These are phyloP conservation scores for Schwanniomyces occidentalis DNA, from an alignment of 805 yeast species.

Conservation along the genomic window DNA sequence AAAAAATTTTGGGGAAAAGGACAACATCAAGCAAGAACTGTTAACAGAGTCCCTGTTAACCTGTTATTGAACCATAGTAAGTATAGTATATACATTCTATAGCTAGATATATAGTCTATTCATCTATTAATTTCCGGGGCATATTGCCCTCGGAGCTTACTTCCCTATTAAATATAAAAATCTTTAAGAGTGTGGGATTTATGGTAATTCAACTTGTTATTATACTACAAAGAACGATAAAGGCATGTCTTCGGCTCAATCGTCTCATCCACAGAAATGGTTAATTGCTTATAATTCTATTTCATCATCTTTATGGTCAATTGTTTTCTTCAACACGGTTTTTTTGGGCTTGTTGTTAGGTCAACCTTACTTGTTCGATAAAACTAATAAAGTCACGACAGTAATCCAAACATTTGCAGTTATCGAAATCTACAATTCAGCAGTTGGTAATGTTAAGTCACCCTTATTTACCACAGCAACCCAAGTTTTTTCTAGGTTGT, in stretches of 20 bases:
- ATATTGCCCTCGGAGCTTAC: no score
- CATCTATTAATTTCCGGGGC: no score
- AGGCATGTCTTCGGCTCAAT: no score
- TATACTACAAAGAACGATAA: no score
- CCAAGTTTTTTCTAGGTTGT: conserved; percentile 83
- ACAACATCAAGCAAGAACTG: no score
- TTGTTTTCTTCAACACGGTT: conserved; percentile 40
- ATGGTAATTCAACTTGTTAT: no score
- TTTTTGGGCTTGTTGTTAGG: conserved; percentile 45
- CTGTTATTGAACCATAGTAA: no score
- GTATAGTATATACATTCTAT: no score
- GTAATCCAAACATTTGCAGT: conserved; percentile 76
- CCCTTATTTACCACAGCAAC: conserved; percentile 81
- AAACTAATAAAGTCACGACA: conserved; percentile 59
- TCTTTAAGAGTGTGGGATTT: no score
- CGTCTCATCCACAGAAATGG: conserved; percentile 30
- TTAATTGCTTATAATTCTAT: conserved; percentile 43
- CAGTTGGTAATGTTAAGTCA: conserved; percentile 78
- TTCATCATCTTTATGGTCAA: conserved; percentile 43
- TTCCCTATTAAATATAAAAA: no score
- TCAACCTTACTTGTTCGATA: conserved; percentile 64
- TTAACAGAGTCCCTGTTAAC: no score
- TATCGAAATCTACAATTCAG: conserved; percentile 77
- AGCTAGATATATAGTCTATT: no score
- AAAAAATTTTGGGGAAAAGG: conserved; percentile 14